phyloP scores from a whole-genome alignment of 2,329 filamentous ascomycete species.

The Lithohypha guttulata region DNA sequence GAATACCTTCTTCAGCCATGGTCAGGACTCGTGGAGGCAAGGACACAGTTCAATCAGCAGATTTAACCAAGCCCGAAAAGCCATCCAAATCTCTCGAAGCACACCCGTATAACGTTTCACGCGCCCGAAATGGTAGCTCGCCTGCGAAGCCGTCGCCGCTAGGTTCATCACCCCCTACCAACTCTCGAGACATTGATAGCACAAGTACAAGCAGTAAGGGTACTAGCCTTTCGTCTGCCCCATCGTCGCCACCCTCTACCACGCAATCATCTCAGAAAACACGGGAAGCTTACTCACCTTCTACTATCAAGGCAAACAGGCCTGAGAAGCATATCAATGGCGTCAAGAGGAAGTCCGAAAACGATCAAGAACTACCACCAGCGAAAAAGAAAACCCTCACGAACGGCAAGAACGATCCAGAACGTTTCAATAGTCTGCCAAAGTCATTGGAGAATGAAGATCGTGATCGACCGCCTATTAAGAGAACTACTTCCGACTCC shows the following conservation, averaged over 20 bases:
- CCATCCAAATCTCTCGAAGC: slow-evolving; percentile 10
- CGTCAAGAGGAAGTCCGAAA: slow-evolving; percentile 31
- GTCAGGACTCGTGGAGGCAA: slow-evolving; percentile 13
- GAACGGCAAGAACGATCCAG: slow-evolving; percentile 33
- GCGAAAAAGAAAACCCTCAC: slow-evolving; percentile 24
- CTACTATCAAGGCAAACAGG: slow-evolving; percentile 15
- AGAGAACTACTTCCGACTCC: slow-evolving; percentile 12
- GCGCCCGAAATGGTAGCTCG: slow-evolving; percentile 36
- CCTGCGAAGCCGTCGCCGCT: slow-evolving; percentile 53
- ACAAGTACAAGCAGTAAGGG: slow-evolving; percentile 31
- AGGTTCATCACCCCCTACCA: slow-evolving; percentile 50
- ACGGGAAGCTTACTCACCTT: slow-evolving; percentile 23
- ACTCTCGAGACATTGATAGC: slow-evolving; percentile 47
- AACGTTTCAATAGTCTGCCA: slow-evolving; percentile 27
- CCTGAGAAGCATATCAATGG: slow-evolving; percentile 14
- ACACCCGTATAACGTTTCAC: slow-evolving; percentile 21
- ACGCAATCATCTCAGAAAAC: slow-evolving; percentile 21
- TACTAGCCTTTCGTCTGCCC: slow-evolving; percentile 34
- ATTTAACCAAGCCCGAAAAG: no score
- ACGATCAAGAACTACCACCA: slow-evolving; percentile 22
- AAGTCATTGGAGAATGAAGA: slow-evolving; percentile 6
- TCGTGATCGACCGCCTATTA: slow-evolving; percentile 10
- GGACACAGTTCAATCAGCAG: no score
- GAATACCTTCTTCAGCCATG: slow-evolving; percentile 10
- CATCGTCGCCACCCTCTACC: slow-evolving; percentile 33